Evolutionary conservation across 1,284 basidiomycete genomes (phyloP).

Genomic region (Peniophora sp.): DNA sequence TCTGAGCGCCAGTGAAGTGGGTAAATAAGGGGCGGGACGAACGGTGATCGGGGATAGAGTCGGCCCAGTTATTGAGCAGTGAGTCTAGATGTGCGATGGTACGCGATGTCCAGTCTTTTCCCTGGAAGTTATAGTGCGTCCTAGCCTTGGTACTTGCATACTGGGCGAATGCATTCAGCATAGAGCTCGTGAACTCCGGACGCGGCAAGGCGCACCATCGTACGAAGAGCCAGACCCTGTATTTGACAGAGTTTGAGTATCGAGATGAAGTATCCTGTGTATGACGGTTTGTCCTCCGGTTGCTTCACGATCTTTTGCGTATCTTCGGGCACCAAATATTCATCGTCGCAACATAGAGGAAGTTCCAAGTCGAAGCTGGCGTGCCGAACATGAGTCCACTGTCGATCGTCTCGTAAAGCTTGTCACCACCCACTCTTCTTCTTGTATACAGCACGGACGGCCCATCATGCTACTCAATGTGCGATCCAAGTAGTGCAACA

Average conservation of each 20-base stretch:
- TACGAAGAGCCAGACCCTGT: conserved; percentile 42
- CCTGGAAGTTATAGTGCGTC: conserved; percentile 34
- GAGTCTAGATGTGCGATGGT: conserved; percentile 50
- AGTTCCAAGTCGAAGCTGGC: conserved; percentile 48
- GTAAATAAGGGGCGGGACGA: too few relatives aligned
- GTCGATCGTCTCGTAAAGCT: not conserved
- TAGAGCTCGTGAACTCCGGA: too few relatives aligned
- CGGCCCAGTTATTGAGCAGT: conserved; percentile 53
- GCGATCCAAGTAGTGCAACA: conserved; percentile 54
- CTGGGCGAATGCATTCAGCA: not conserved
- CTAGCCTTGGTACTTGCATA: conserved; percentile 47
- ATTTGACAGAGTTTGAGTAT: conserved; percentile 48
- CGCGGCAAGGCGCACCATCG: conserved; percentile 37
- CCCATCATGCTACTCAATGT: conserved; percentile 65
- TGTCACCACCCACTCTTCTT: conserved; percentile 61
- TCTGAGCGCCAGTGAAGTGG: too few relatives aligned
- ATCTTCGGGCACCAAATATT: conserved; percentile 45
- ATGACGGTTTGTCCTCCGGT: conserved; percentile 35
- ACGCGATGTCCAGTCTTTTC: conserved; percentile 40
- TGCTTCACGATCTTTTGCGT: conserved; percentile 24
- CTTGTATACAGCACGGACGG: conserved; percentile 72
- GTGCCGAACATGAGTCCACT: not conserved
- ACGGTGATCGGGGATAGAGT: conserved; percentile 46
- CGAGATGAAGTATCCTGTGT: conserved; percentile 40
- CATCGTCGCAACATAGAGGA: conserved; percentile 54